Percentiles rank a stretch among this genome's conserved stretches.
Conservation (phyloP, 495 filamentous ascomycete species). For the Aspergillus carlsbadensis region DNA sequence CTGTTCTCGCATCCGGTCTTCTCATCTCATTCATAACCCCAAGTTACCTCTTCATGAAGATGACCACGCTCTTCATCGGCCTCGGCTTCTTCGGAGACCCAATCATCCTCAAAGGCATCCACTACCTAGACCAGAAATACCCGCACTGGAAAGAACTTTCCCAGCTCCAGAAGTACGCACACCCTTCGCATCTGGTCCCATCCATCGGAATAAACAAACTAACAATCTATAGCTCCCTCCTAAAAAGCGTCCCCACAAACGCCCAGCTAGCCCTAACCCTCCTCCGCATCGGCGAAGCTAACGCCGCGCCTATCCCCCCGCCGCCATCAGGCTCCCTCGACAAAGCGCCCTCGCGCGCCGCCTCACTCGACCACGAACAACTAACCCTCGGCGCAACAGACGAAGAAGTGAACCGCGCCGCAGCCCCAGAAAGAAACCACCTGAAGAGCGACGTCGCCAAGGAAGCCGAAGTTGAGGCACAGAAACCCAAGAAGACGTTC, state of each 20-base stretch:
- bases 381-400: conserved; percentile 42
- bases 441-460: conserved; percentile 19
- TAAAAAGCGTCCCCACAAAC: conserved; percentile 86
- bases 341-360: conserved; percentile 32
- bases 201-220: neutral
- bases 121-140: conserved; percentile 62
- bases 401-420: conserved; percentile 52
- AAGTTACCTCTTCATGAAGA: conserved; percentile 74
- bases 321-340: conserved; percentile 41
- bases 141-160: conserved; percentile 76
- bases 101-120: conserved; percentile 55
- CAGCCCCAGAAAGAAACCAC: conserved; percentile 11
- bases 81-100: conserved; percentile 82
- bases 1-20: conserved; percentile 56
- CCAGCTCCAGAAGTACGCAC: conserved; percentile 61
- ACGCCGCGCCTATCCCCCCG: conserved; percentile 78
- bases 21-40: conserved; percentile 60
- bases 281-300: conserved; percentile 81
- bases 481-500: conserved; percentile 41
- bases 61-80: conserved; percentile 61
- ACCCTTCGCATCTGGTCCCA: conserved; percentile 2
- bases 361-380: conserved; percentile 36
- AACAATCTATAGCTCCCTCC: conserved; percentile 54
- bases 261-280: conserved; percentile 83
- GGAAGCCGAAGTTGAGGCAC: conserved; percentile 20